A percentile compares a stretch with the other conserved stretches of the same genome.
phyloP scores from a whole-genome alignment of 306 rosid species.

The Quercus aquifolioides region DNA sequence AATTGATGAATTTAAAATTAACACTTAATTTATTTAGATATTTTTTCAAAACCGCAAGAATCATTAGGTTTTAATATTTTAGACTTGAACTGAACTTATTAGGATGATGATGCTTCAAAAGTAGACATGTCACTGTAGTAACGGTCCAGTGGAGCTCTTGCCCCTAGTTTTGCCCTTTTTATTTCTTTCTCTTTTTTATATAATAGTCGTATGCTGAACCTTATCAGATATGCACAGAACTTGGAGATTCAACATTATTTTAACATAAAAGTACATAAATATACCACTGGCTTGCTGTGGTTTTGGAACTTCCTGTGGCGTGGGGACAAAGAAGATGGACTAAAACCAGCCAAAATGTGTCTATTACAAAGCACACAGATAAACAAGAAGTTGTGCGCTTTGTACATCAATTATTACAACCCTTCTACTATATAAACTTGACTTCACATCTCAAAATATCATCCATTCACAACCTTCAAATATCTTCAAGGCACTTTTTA shows the following conservation, averaged over 20 bases:
- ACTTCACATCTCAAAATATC: not conserved
- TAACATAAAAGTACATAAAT: not conserved
- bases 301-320: not conserved
- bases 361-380: conserved; percentile 10
- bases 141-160: too few relatives aligned
- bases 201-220: not conserved
- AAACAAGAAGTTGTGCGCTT: not conserved
- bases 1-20: too few relatives aligned
- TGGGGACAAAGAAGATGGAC: not conserved
- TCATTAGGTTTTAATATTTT: too few relatives aligned
- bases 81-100: too few relatives aligned
- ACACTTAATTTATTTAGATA: too few relatives aligned
- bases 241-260: not conserved
- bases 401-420: not conserved
- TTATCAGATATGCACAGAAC: not conserved
- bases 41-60: too few relatives aligned
- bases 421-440: conserved; percentile 5
- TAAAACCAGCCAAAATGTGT: not conserved
- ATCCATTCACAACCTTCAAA: not conserved
- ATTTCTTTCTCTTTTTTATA: too few relatives aligned
- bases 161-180: too few relatives aligned
- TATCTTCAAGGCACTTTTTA: not conserved
- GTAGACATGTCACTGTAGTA: too few relatives aligned
- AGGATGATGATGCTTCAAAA: too few relatives aligned
- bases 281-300: conserved; percentile 26